Percentiles rank a stretch among this genome's conserved stretches.
phyloP scores from a whole-genome alignment of 805 yeast genomes.

The Saccharomycopsis schoenii region DNA sequence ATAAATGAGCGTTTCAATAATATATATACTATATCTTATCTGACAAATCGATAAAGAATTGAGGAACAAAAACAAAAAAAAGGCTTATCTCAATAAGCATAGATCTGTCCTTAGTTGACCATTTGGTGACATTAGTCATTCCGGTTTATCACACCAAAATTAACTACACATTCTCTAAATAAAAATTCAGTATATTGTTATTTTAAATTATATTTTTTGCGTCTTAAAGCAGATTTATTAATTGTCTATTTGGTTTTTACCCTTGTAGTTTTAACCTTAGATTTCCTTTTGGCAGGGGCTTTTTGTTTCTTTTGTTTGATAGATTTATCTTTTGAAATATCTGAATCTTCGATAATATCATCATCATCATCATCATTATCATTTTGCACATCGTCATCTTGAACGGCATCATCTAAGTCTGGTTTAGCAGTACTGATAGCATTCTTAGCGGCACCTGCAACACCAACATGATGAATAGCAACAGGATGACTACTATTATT shows the following conservation, averaged over 20 bases:
- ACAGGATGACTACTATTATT: slow-evolving; percentile 73
- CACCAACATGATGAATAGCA: slow-evolving; percentile 69
- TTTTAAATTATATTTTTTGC: too few species aligned
- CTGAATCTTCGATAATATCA: slow-evolving; percentile 36
- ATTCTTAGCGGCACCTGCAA: slow-evolving; percentile 27
- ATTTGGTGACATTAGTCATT: too few species aligned
- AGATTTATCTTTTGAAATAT: slow-evolving; percentile 50
- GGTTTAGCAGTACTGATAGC: slow-evolving; percentile 34
- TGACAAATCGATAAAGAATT: too few species aligned
- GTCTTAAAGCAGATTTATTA: too few species aligned
- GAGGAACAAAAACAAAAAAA: too few species aligned
- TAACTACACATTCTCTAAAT: too few species aligned
- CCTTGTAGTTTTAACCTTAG: slow-evolving; percentile 8
- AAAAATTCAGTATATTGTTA: too few species aligned
- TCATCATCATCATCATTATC: slow-evolving; percentile 37
- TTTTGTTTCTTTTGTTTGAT: slow-evolving; percentile 36
- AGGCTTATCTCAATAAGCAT: too few species aligned
- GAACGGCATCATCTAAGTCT: slow-evolving; percentile 63
- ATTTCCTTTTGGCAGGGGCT: slow-evolving; percentile 19
- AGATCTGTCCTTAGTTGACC: too few species aligned
- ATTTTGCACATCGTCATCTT: slow-evolving; percentile 41
- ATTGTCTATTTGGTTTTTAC: not conserved
- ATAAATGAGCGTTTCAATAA: too few species aligned
- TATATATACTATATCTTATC: too few species aligned
- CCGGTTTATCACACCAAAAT: too few species aligned